Base-by-base conservation (phyloP, 192 early-diverging fungal genomes). In the Phycomyces nitens region DNA sequence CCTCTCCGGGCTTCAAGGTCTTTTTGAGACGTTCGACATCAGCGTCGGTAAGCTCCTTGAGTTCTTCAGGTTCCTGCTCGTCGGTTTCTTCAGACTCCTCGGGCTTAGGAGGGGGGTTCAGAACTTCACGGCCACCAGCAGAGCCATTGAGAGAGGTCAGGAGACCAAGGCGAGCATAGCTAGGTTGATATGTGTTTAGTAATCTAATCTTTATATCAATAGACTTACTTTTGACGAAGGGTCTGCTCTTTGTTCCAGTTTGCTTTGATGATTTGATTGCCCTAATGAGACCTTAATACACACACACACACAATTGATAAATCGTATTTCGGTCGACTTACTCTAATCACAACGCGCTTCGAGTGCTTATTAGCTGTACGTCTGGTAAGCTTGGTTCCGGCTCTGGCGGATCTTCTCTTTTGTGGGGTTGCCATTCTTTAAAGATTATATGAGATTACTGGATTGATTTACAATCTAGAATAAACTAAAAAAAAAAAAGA, bases 221-320 rank as follows among this genome's bases (percentile, higher is more conserved):
- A 14, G 42, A n/a, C 62, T 59, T 76, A 81, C 83, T 92, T 92
- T 80, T 92, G 83, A 24, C 77, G 66, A 10, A 89, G 71, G 0
- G 88, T 90, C 38, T 78, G 72, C 24, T 71, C 82, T 50, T 77
- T 77, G 72, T 92, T 84, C 89, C 90, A 90, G 65, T 86, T 82
- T 22, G 80, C 82, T 49, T 80, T 77, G 38, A 91, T 74, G 56
- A 88, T 77, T 40, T 76, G 71, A 58, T 85, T 80, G n/a, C 81
- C 81, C 71, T 76, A 16, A 23, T 66, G 55, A 24, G n/a, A n/a
- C n/a, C n/a, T n/a, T n/a, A n/a, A n/a, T n/a, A n/a, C n/a, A n/a
- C n/a, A 20, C 16, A 24, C 18, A 16, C 39, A 12, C 10, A 21
- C 22, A 21, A 57, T 42, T 23, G 26, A 59, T 18, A 18, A 29